Conservation (phyloP, 768 basidiomycete species). For the Boletus rufocinnamomeus region DNA sequence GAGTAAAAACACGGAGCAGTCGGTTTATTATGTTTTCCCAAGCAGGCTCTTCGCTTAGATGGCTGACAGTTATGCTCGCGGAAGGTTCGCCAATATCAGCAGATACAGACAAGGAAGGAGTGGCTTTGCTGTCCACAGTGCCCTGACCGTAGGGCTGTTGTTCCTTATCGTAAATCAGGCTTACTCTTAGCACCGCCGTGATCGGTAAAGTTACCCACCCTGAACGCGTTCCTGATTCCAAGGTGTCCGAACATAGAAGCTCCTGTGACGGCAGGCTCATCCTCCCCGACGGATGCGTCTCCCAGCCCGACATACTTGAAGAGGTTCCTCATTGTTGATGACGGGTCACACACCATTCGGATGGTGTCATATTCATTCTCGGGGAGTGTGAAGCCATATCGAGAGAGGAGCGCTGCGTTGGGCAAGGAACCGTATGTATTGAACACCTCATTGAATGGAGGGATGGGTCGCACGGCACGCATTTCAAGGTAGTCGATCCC, state of each 20-base stretch:
- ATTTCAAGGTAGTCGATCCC: slow-evolving; percentile 59
- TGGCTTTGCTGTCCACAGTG: slow-evolving; percentile 9
- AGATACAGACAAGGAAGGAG: slow-evolving; percentile 5
- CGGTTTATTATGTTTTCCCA: slow-evolving; percentile 18
- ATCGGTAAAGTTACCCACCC: slow-evolving; percentile 27
- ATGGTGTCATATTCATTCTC: slow-evolving; percentile 69
- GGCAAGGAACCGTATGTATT: slow-evolving; percentile 74
- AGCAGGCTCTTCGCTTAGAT: slow-evolving; percentile 11
- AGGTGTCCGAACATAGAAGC: slow-evolving; percentile 9
- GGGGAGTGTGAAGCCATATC: slow-evolving; percentile 77
- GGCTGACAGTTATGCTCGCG: background rate
- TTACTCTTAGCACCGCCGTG: slow-evolving; percentile 23
- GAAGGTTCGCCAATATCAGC: background rate
- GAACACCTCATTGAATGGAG: slow-evolving; percentile 58
- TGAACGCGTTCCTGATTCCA: slow-evolving; percentile 30
- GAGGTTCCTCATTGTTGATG: slow-evolving; percentile 14
- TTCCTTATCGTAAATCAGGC: slow-evolving; percentile 27
- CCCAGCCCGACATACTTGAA: slow-evolving; percentile 16
- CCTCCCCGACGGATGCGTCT: slow-evolving; percentile 4
- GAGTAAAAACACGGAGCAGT: slow-evolving; percentile 22
- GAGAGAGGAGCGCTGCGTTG: slow-evolving; percentile 65
- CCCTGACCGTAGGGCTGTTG: slow-evolving; percentile 23
- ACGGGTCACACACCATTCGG: slow-evolving; percentile 32
- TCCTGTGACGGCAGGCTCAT: slow-evolving; percentile 21
- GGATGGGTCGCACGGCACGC: slow-evolving; percentile 57